Evolutionary conservation across 2,329 filamentous ascomycete species (phyloP).

Genomic region (Fusarium equiseti): DNA sequence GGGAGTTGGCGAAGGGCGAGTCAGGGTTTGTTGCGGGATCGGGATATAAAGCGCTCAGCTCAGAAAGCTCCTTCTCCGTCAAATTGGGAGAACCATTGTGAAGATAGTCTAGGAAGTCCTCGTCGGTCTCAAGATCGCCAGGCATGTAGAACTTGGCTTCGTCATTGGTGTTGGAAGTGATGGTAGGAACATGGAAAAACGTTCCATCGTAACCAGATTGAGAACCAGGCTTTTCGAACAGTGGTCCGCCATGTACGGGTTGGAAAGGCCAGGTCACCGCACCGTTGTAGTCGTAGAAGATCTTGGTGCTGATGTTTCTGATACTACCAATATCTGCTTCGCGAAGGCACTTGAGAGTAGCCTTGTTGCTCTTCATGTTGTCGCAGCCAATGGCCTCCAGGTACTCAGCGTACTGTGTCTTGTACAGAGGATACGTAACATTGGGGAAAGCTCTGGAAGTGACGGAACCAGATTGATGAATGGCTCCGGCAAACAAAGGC

Average conservation of each 20-base stretch:
- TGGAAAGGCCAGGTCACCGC: conserved; percentile 63
- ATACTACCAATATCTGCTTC: conserved; percentile 53
- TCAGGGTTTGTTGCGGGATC: conserved; percentile 51
- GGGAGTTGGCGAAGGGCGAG: conserved; percentile 54
- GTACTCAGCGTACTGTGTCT: conserved; percentile 50
- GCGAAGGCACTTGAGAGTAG: conserved; percentile 55
- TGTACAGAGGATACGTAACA: conserved; percentile 51
- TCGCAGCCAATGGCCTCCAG: conserved; percentile 48
- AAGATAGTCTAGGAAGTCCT: conserved; percentile 54
- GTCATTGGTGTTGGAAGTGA: conserved; percentile 54
- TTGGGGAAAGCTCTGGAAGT: conserved; percentile 55
- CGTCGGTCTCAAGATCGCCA: conserved; percentile 51
- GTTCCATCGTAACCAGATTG: conserved; percentile 54
- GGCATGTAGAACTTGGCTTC: conserved; percentile 53
- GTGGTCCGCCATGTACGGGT: conserved; percentile 58
- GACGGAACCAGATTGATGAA: conserved; percentile 55
- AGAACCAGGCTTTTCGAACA: conserved; percentile 62
- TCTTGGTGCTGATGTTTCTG: conserved; percentile 52
- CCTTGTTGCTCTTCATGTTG: conserved; percentile 45
- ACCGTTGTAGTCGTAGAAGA: conserved; percentile 55
- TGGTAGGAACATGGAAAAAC: conserved; percentile 53
- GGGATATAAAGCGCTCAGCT: conserved; percentile 51
- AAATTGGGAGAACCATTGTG: conserved; percentile 52
- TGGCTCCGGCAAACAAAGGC: conserved; percentile 51
- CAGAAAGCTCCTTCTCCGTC: conserved; percentile 47